phyloP scores from a whole-genome alignment of 441 rosid species.

The Kokia cookei region DNA sequence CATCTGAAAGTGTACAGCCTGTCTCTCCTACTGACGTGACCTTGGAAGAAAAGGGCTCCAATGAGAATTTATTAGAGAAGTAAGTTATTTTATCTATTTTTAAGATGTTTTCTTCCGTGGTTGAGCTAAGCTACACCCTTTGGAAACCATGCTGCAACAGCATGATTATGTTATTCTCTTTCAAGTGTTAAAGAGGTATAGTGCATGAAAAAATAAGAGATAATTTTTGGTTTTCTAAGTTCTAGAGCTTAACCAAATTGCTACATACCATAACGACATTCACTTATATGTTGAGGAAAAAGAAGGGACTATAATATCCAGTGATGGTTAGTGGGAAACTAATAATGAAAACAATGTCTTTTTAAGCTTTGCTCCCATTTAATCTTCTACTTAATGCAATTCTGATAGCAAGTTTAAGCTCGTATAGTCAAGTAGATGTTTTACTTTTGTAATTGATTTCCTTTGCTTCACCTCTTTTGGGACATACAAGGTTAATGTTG shows the following conservation, averaged over 20 bases:
- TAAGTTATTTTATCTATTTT: slow-evolving; percentile 21
- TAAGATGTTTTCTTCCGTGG: background rate
- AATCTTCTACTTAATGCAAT: background rate
- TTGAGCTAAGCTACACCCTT: slow-evolving; percentile 1
- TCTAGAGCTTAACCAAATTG: background rate
- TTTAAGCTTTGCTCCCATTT: background rate
- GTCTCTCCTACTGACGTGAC: slow-evolving; percentile 20
- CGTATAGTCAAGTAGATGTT: background rate
- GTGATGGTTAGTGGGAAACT: background rate
- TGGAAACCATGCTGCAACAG: background rate
- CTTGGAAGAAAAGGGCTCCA: slow-evolving; percentile 27
- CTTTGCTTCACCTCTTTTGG: background rate
- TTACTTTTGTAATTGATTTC: background rate
- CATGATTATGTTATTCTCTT: background rate
- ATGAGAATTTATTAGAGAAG: slow-evolving; percentile 33
- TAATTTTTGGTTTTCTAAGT: background rate
- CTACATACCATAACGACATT: background rate
- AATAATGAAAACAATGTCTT: background rate
- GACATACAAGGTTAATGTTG: background rate
- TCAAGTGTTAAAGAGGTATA: background rate
- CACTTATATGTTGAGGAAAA: background rate
- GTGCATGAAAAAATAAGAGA: background rate
- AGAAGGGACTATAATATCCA: background rate
- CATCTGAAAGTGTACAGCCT: slow-evolving; percentile 25
- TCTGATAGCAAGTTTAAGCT: background rate